Evolutionary conservation across 2,329 filamentous ascomycete genomes (phyloP).

Genomic region (Phialophora macrospora): DNA sequence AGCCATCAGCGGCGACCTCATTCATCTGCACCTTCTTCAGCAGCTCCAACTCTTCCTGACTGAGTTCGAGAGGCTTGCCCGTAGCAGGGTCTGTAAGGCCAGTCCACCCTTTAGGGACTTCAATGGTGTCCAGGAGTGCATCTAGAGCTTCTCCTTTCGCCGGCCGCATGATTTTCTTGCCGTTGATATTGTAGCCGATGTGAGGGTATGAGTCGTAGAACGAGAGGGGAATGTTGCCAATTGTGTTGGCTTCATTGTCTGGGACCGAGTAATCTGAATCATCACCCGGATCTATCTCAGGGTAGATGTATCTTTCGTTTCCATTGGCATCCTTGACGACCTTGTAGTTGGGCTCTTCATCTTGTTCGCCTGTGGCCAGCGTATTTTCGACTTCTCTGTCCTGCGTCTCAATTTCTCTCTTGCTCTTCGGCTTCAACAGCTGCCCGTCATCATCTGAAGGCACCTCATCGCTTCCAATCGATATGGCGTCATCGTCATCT

Average conservation of each 20-base stretch:
- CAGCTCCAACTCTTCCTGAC: slow-evolving; percentile 84
- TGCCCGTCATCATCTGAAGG: slow-evolving; percentile 42
- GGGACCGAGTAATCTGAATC: slow-evolving; percentile 94
- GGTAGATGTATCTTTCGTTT: slow-evolving; percentile 85
- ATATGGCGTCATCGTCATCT: slow-evolving; percentile 47
- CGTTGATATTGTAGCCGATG: slow-evolving; percentile 98
- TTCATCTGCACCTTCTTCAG: slow-evolving; percentile 87
- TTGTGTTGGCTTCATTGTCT: slow-evolving; percentile 80
- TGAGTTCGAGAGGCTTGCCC: slow-evolving; percentile 88
- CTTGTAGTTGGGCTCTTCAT: slow-evolving; percentile 59
- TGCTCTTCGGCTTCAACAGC: slow-evolving; percentile 5
- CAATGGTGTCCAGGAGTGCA: slow-evolving; percentile 92
- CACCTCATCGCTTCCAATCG: slow-evolving; percentile 26
- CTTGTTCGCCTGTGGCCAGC: slow-evolving; percentile 50
- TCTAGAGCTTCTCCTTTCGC: slow-evolving; percentile 93
- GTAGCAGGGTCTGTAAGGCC: slow-evolving; percentile 92
- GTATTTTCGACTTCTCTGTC: slow-evolving; percentile 54
- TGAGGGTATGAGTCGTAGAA: slow-evolving; percentile 99
- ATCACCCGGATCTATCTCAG: slow-evolving; percentile 91
- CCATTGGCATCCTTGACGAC: slow-evolving; percentile 85
- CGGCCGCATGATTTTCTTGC: slow-evolving; percentile 95
- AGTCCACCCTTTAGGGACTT: slow-evolving; percentile 96
- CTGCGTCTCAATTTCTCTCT: slow-evolving; percentile 46
- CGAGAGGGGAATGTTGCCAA: slow-evolving; percentile 88
- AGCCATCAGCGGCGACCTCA: slow-evolving; percentile 82